phyloP scores from a whole-genome alignment of 2,329 filamentous ascomycete genomes.

The Sporothrix euskadiensis region DNA sequence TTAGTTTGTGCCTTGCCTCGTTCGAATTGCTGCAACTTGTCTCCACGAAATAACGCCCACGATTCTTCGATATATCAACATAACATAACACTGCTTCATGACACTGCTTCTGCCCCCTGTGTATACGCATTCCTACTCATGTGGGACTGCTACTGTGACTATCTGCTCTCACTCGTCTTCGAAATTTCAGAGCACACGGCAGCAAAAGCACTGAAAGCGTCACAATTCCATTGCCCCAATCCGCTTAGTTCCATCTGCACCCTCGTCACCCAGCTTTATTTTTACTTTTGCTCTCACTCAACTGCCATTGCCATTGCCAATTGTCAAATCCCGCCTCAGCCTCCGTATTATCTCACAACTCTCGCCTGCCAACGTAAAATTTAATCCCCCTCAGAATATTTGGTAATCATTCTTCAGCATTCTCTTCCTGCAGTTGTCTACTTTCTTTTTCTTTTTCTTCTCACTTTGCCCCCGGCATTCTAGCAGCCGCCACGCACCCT shows the following conservation, averaged over 20 bases:
- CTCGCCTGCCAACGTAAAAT: not conserved
- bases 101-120: not conserved
- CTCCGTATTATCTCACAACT: slow-evolving; percentile 5
- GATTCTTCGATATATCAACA: slow-evolving; percentile 13
- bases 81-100: not conserved
- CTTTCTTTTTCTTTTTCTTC: not conserved
- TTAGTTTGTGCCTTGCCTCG: slow-evolving; percentile 5
- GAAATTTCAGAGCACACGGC: slow-evolving; percentile 26
- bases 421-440: not conserved
- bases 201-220: not conserved
- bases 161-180: not conserved
- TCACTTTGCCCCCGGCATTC: not conserved
- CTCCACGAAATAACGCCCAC: slow-evolving; percentile 9
- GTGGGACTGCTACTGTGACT: not conserved
- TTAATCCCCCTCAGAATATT: not conserved
- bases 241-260: slow-evolving; percentile 14
- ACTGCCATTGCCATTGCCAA: not conserved
- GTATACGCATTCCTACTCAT: not conserved
- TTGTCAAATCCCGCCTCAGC: slow-evolving; percentile 16
- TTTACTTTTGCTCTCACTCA: not conserved
- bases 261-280: not conserved
- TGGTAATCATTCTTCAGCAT: slow-evolving; percentile 3
- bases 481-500: not conserved
- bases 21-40: not conserved
- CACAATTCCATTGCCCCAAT: slow-evolving; percentile 23